Evolutionary conservation across 164 flowering plant genomes (phyloP).

Genomic region (Aristolochia californica): DNA sequence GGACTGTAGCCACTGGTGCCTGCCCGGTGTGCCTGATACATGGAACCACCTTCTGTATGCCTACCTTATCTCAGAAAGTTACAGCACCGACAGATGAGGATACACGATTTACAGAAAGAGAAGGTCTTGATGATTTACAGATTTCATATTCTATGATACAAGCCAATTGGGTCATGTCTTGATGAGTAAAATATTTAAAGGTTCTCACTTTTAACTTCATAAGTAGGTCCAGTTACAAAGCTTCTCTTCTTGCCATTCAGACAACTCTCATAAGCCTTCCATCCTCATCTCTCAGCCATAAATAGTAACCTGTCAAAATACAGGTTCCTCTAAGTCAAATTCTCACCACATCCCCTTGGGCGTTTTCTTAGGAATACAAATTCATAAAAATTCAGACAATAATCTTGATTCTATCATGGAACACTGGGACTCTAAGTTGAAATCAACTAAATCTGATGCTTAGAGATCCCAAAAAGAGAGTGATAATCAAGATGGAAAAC

Average conservation of each 20-base stretch:
- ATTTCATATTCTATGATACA: too few species aligned
- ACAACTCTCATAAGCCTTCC: too few species aligned
- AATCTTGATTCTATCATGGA: background rate
- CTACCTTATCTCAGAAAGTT: conserved; percentile 5
- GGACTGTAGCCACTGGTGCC: conserved; percentile 82
- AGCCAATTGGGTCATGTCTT: too few species aligned
- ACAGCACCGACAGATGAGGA: conserved; percentile 2
- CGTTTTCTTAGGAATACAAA: too few species aligned
- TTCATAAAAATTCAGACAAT: conserved; percentile 3
- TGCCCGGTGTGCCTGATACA: conserved; percentile 80
- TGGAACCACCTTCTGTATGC: conserved; percentile 56
- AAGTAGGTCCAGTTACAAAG: too few species aligned
- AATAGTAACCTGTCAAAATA: too few species aligned
- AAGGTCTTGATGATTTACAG: background rate
- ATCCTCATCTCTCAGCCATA: too few species aligned
- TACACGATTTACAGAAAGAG: background rate
- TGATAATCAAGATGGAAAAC: conserved; percentile 6
- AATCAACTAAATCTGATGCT: conserved; percentile 7
- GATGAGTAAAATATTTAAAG: too few species aligned
- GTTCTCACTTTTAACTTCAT: too few species aligned
- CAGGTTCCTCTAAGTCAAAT: too few species aligned
- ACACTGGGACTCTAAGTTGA: conserved; percentile 5
- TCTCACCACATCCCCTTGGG: too few species aligned
- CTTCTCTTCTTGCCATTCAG: too few species aligned
- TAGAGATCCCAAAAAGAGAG: conserved; percentile 10